Base-by-base conservation (phyloP, 2,329 filamentous ascomycete species). In the Akanthomyces dipterigenus region DNA sequence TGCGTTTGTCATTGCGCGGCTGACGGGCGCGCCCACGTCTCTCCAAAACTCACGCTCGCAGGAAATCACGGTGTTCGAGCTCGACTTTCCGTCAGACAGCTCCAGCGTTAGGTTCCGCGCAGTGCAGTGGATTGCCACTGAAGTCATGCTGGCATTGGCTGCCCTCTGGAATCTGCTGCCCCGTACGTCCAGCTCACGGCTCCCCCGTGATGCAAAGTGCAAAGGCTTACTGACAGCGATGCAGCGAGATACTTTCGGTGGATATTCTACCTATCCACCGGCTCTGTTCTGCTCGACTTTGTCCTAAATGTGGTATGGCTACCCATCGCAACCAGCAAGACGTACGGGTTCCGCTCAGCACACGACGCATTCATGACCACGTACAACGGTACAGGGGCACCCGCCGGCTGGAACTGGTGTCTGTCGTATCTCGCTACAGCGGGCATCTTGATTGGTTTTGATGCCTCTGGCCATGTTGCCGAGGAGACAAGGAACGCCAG, bases 401-500 rank as follows among this genome's bases (percentile, higher is more conserved):
- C 83, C 0, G 74, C 77, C 1, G 82, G 78, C 3, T 86, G 83
- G 83, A 86, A 86, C 67, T 86, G 83, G 83, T 85, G 83, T 71
- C 75, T 86, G 3, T 84, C 81, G 4, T 86, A 83, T 68, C 78
- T 84, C 28, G 82, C 83, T 1, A 86, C 83, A 1, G 83, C 83
- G 8, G 83, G 83, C 45, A 80, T 86, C 45, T 67, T 86, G 60
- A 84, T 86, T 56, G 83, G 83, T 1, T 86, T 84, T 59, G 83
- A 86, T 69, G 83, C 83, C 0, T 82, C 80, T 1, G 83, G 83
- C 2, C 83, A 86, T 64, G 81, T 86, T 31, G 82, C 82, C 0
- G 83, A 86, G 65, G 83, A 86, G 67, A 86, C 83, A 1, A 82
- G 84, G 69, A 82, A 85, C 63, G 83, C 82, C 2, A 78, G 75